Evolutionary conservation across 805 yeast genomes (phyloP).

Genomic region (Maudiozyma saulgeensis): DNA sequence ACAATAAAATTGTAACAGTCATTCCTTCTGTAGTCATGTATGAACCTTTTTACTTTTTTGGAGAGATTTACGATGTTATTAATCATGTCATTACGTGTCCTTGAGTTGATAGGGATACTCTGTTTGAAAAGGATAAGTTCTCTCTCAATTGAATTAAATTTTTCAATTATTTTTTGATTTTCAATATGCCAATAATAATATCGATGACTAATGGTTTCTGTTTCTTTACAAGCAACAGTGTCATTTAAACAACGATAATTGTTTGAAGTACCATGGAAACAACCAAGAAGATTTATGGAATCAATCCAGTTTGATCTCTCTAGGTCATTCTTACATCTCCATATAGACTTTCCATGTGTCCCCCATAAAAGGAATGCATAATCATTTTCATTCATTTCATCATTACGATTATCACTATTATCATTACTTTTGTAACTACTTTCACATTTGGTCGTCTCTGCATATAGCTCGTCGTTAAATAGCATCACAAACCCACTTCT

Average conservation of each 20-base stretch:
- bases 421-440: background rate
- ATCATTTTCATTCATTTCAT: background rate
- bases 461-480: constrained; percentile 2
- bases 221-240: constrained; percentile 23
- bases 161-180: constrained; percentile 27
- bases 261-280: constrained; percentile 17
- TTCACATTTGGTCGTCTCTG: constrained; percentile 1
- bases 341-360: constrained; percentile 24
- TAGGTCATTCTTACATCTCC: constrained; percentile 33
- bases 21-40: constrained; percentile 43
- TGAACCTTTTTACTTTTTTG: constrained; percentile 47
- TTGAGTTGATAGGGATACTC: constrained; percentile 46
- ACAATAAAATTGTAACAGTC: constrained; percentile 32
- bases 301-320: constrained; percentile 54
- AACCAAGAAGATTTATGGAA: constrained; percentile 28
- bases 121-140: constrained; percentile 33
- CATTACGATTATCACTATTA: background rate
- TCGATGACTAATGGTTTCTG: constrained; percentile 25
- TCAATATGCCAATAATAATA: constrained; percentile 29
- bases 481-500: constrained; percentile 8
- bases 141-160: constrained; percentile 32
- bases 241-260: constrained; percentile 20
- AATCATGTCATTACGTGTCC: constrained; percentile 42
- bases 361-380: constrained; percentile 1
- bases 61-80: constrained; percentile 38